These are phyloP conservation scores for Scheffersomyces lignicola DNA, from an alignment of 1,139 yeast species.

Conservation along the genomic window DNA sequence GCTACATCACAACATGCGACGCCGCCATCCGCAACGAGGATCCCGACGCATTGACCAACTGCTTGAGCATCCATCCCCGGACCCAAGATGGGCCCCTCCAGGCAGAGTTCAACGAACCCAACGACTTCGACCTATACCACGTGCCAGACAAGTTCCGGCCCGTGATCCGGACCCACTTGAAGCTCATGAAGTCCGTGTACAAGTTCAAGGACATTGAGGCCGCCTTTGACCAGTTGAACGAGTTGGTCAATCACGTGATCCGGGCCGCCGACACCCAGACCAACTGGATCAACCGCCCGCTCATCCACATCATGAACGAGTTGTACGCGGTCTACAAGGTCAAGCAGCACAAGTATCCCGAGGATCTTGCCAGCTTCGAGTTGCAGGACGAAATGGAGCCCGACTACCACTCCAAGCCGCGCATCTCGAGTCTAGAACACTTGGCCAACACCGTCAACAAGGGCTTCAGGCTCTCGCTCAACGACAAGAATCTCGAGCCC, in stretches of 20 bases:
- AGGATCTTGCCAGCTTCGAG: constrained; percentile 16
- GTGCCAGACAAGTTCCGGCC: constrained; percentile 39
- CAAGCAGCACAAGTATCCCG: constrained; percentile 32
- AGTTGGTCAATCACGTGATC: constrained; percentile 49
- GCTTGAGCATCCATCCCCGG: constrained; percentile 38
- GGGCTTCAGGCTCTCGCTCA: constrained; percentile 74
- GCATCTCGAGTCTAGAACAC: constrained; percentile 41
- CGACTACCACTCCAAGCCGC: neutral
- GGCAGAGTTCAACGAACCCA: constrained; percentile 34
- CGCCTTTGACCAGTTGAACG: constrained; percentile 41
- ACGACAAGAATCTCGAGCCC: constrained; percentile 66
- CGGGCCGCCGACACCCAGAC: constrained; percentile 64
- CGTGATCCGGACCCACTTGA: constrained; percentile 34
- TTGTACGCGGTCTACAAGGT: constrained; percentile 49
- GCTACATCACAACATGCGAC: constrained; percentile 19
- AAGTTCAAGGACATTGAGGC: constrained; percentile 33
- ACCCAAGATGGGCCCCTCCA: constrained; percentile 21
- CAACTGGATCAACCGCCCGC: constrained; percentile 65
- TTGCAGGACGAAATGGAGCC: constrained; percentile 13
- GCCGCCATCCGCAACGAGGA: constrained; percentile 20
- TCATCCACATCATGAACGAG: constrained; percentile 57
- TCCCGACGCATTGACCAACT: constrained; percentile 19
- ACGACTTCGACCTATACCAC: constrained; percentile 40
- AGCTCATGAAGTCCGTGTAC: constrained; percentile 40
- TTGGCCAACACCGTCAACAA: constrained; percentile 71